Evolutionary conservation across 768 basidiomycete genomes (phyloP), one percentile per base, ranked within the genome.

Genomic region (Xerocomellus intermedius): DNA sequence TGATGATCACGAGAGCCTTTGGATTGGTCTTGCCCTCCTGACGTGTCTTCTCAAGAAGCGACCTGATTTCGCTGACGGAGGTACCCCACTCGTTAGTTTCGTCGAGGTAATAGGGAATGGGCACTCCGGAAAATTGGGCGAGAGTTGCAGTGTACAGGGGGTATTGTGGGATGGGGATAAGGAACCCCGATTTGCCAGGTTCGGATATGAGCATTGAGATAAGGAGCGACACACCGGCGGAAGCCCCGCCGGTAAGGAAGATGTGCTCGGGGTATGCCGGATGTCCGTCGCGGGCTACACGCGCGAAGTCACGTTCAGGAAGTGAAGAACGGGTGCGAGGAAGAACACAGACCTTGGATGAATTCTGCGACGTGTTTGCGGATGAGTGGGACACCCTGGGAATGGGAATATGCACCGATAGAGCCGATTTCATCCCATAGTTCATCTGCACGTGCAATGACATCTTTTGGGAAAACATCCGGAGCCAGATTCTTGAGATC

Each of bases 111-210:
- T 98, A 99, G 0, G 94, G 91, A 39, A 98, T 75, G 0, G 91
- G 77, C 6, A 80, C 75, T n/a, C 94, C 95, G 42, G 79, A 79
- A 69, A 82, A 83, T 64, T 94, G 88, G 2, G 96, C 91, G 47
- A 99, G 85, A 1, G 94, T 85, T 32, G 96, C 96, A 36, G 95
- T 98, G 73, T 99, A 99, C 12, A 99, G 80, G 2, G 96, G 96
- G 70, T 99, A 98, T 74, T 99, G 96, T 2, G 96, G 96, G 58
- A 99, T 98, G 32, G 96, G 96, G 66, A 98, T 97, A 50, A 96
- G 82, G 63, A 96, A 81, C 8, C 92, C 94, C 45, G 83, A 82
- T 26, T 76, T 78, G 19, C 65, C 57, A 21, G 83, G 84, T 21
- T 78, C 72, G 10, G 84, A 75, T 62, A 94, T 87, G 57, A 94